These are phyloP conservation scores for Combretum micranthum DNA, from an alignment of 345 rosid species.

Conservation along the genomic window DNA sequence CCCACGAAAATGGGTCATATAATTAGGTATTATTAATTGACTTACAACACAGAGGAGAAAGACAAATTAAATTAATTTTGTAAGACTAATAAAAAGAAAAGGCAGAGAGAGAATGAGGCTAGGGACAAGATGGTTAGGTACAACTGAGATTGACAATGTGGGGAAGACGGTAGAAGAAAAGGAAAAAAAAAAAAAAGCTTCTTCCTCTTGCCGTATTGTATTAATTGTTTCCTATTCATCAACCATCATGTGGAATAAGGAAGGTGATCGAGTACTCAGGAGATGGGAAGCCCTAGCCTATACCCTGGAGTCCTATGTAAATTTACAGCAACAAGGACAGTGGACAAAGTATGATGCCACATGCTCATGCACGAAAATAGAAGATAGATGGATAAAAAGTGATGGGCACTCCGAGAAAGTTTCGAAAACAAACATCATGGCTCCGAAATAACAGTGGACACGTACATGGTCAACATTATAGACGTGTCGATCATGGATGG, in stretches of 20 bases:
- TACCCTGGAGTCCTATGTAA: not conserved
- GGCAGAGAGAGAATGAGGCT: slow-evolving; percentile 1
- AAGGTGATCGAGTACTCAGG: not conserved
- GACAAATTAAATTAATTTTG: no score
- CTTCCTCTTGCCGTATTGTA: not conserved
- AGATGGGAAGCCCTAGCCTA: not conserved
- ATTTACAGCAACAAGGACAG: no score
- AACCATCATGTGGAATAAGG: not conserved
- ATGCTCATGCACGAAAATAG: no score
- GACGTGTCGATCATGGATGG: no score
- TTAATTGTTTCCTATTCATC: slow-evolving; percentile 4
- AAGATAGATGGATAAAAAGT: no score
- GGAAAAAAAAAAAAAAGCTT: no score
- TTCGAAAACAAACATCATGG: no score
- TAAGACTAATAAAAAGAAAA: not conserved
- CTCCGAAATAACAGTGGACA: no score
- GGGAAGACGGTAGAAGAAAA: not conserved
- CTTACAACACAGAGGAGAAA: not conserved
- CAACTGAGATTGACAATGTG: slow-evolving; percentile 6
- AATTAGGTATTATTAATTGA: not conserved
- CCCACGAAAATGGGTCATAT: no score
- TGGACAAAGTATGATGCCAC: no score
- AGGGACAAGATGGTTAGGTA: slow-evolving; percentile 10
- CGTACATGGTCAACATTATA: no score
- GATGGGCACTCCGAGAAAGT: no score